Evolutionary conservation across 805 yeast species (phyloP).

Genomic region (Lipomyces oligophaga): DNA sequence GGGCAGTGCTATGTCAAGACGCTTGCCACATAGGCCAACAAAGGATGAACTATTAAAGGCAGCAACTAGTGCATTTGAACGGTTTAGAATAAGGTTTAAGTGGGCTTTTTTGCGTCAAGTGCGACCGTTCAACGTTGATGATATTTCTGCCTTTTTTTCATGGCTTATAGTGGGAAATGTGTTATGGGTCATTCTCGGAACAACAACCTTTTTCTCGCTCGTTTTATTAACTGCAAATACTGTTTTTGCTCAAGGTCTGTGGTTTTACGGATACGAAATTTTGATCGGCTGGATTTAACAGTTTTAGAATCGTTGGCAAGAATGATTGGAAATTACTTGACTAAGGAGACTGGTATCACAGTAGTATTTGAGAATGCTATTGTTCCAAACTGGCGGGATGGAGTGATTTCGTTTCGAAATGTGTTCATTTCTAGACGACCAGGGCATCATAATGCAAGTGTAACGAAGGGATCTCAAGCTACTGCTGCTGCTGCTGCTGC

Average conservation of each 20-base stretch:
- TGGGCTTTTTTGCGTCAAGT: constrained; percentile 74
- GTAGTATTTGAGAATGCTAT: constrained; percentile 92
- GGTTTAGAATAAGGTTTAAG: constrained; percentile 50
- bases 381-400: constrained; percentile 89
- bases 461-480: constrained; percentile 68
- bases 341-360: constrained; percentile 73
- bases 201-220: constrained; percentile 87
- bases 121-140: constrained; percentile 89
- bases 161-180: constrained; percentile 91
- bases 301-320: constrained; percentile 67
- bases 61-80: constrained; percentile 42
- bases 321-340: constrained; percentile 73
- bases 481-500: constrained; percentile 63
- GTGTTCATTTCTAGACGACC: constrained; percentile 88
- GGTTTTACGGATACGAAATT: neutral
- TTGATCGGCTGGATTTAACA: neutral
- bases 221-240: constrained; percentile 75
- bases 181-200: constrained; percentile 71
- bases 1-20: constrained; percentile 20
- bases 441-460: constrained; percentile 44
- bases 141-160: constrained; percentile 80
- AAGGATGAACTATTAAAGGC: constrained; percentile 45
- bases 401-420: constrained; percentile 75
- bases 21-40: constrained; percentile 31
- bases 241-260: constrained; percentile 62